phyloP scores from a whole-genome alignment of 1,284 basidiomycete genomes.

The Cryptococcus neoformans region DNA sequence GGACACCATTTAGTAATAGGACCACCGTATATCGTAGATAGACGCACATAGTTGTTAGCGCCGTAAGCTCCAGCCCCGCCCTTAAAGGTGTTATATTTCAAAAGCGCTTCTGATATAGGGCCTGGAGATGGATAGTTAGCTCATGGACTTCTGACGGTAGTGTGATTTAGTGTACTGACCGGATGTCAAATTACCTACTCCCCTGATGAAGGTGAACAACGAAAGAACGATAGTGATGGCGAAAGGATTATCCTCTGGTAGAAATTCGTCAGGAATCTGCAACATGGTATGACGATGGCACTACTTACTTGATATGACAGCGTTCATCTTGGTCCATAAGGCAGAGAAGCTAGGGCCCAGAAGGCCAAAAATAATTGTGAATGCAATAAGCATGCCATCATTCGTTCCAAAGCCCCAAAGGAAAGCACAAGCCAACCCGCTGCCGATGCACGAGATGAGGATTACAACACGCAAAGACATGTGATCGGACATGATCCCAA shows the following conservation, averaged over 20 bases:
- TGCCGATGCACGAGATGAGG: constrained; percentile 33
- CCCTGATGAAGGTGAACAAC: constrained; percentile 41
- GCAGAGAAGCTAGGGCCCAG: constrained; percentile 35
- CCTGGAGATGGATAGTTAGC: constrained; percentile 6
- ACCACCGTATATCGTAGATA: neutral
- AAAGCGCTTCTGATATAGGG: constrained; percentile 36
- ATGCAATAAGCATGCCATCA: constrained; percentile 27
- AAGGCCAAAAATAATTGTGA: constrained; percentile 33
- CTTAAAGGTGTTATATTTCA: constrained; percentile 17
- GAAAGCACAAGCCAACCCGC: constrained; percentile 37
- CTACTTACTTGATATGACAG: constrained; percentile 30
- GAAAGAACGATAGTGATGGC: constrained; percentile 37
- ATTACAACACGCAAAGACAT: constrained; percentile 35
- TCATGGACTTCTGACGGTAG: no score
- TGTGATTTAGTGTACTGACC: constrained; percentile 9
- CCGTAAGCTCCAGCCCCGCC: constrained; percentile 43
- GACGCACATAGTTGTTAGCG: constrained; percentile 36
- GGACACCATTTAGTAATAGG: neutral
- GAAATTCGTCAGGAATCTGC: neutral
- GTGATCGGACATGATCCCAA: constrained; percentile 43
- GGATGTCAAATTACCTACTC: constrained; percentile 46
- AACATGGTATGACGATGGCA: neutral
- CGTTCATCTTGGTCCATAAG: constrained; percentile 38
- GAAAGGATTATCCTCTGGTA: constrained; percentile 39
- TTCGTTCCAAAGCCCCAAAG: constrained; percentile 48